phyloP scores from a whole-genome alignment of 805 yeast genomes.

The Brettanomyces anomalus region DNA sequence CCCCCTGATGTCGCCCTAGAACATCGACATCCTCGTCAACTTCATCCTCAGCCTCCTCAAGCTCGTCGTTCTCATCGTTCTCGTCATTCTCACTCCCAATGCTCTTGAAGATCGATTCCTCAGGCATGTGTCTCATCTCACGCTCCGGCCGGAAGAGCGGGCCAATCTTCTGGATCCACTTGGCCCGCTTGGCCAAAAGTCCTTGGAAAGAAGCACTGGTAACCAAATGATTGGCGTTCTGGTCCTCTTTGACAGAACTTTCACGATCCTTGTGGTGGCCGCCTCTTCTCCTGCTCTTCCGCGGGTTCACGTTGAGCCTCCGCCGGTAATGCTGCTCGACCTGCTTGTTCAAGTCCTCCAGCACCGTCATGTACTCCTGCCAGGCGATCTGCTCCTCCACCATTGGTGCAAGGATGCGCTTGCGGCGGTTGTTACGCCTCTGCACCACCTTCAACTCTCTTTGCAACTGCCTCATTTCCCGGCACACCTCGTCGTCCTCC shows the following conservation, averaged over 20 bases:
- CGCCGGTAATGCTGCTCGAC: conserved; percentile 90
- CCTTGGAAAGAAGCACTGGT: conserved; percentile 73
- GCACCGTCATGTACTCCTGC: conserved; percentile 84
- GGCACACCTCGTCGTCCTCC: conserved; percentile 91
- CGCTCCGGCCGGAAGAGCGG: conserved; percentile 64
- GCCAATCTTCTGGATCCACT: conserved; percentile 89
- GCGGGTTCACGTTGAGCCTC: conserved; percentile 63
- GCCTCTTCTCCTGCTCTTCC: conserved; percentile 48
- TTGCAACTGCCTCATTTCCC: conserved; percentile 72
- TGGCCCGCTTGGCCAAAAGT: conserved; percentile 70
- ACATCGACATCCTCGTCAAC: conserved; percentile 18
- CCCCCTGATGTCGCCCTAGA: conserved; percentile 7
- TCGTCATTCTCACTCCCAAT: conserved; percentile 16
- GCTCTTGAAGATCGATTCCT: conserved; percentile 43
- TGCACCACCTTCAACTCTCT: conserved; percentile 53
- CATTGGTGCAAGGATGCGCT: conserved; percentile 55
- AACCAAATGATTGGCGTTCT: conserved; percentile 46
- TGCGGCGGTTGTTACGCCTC: conserved; percentile 56
- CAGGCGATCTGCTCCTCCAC: conserved; percentile 87
- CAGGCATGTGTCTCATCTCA: conserved; percentile 71
- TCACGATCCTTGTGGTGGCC: conserved; percentile 12
- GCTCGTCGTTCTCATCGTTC: conserved; percentile 19
- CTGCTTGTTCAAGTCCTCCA: conserved; percentile 93
- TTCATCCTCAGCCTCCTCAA: conserved; percentile 6
- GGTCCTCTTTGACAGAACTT: conserved; percentile 14